Conservation (phyloP, 768 basidiomycete genomes). For the Lactarius hatsudake region DNA sequence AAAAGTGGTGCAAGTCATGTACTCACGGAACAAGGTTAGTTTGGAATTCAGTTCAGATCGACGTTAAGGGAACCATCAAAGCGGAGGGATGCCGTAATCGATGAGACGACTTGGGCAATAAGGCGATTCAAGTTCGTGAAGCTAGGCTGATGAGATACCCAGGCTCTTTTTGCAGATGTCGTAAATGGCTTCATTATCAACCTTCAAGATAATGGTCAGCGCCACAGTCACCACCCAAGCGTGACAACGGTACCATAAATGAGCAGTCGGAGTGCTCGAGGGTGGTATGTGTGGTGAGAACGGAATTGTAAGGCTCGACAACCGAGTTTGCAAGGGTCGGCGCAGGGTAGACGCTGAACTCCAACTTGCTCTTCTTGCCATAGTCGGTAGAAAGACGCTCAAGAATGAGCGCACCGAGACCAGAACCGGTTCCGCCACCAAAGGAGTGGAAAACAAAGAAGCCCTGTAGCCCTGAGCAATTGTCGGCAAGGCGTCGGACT, state of each 20-base stretch:
- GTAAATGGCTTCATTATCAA: slow-evolving; percentile 68
- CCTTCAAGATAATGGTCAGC: slow-evolving; percentile 25
- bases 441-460: slow-evolving; percentile 99
- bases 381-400: slow-evolving; percentile 98
- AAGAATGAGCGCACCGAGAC: slow-evolving; percentile 95
- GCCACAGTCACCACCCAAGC: background rate
- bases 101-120: slow-evolving; percentile 61
- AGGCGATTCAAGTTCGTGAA: slow-evolving; percentile 67
- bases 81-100: slow-evolving; percentile 48
- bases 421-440: slow-evolving; percentile 98
- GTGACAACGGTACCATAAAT: slow-evolving; percentile 72
- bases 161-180: slow-evolving; percentile 62
- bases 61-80: slow-evolving; percentile 69
- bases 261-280: slow-evolving; percentile 99
- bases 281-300: slow-evolving; percentile 97
- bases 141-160: slow-evolving; percentile 51
- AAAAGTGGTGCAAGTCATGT: slow-evolving; percentile 19
- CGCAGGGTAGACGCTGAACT: slow-evolving; percentile 97
- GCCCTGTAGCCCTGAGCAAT: slow-evolving; percentile 96
- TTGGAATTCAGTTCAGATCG: slow-evolving; percentile 70
- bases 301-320: slow-evolving; percentile 98
- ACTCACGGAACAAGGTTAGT: slow-evolving; percentile 61
- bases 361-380: slow-evolving; percentile 98
- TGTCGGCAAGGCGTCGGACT: slow-evolving; percentile 93
- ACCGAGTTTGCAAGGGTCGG: slow-evolving; percentile 93